phyloP scores from a whole-genome alignment of 306 rosid genomes.

The Vicia villosa region DNA sequence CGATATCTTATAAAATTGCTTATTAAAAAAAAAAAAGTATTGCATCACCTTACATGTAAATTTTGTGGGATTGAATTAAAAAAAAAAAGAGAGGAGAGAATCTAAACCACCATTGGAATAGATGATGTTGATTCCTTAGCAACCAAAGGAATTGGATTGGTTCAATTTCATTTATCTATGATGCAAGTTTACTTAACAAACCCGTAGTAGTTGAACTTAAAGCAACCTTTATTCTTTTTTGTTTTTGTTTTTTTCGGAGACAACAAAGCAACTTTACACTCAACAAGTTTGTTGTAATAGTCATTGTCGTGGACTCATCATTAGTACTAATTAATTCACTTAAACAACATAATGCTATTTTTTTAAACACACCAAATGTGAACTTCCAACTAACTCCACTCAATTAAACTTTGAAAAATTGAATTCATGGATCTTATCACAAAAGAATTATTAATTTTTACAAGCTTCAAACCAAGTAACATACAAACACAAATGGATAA shows the following conservation, averaged over 20 bases:
- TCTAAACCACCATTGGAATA: background rate
- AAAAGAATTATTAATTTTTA: conserved; percentile 64
- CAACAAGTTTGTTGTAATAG: background rate
- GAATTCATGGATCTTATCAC: too few species aligned
- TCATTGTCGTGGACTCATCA: background rate
- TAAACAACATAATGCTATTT: background rate
- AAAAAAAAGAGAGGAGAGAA: background rate
- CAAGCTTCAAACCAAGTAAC: conserved; percentile 39
- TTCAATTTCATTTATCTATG: background rate
- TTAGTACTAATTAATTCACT: background rate
- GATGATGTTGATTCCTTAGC: conserved; percentile 32
- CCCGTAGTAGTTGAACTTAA: conserved; percentile 21
- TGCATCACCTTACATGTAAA: background rate
- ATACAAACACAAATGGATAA: conserved; percentile 31
- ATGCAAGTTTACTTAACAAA: conserved; percentile 28
- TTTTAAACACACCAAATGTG: background rate
- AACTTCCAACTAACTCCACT: background rate
- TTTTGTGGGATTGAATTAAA: background rate
- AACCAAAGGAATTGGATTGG: conserved; percentile 29
- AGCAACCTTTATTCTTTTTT: conserved; percentile 24
- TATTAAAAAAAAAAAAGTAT: background rate
- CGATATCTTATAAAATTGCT: too few species aligned
- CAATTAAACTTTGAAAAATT: too few species aligned
- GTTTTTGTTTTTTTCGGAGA: background rate
- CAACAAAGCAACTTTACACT: background rate